Base-by-base conservation (phyloP, 352 stramenopile genomes). In the Phytophthora nicotianae region DNA sequence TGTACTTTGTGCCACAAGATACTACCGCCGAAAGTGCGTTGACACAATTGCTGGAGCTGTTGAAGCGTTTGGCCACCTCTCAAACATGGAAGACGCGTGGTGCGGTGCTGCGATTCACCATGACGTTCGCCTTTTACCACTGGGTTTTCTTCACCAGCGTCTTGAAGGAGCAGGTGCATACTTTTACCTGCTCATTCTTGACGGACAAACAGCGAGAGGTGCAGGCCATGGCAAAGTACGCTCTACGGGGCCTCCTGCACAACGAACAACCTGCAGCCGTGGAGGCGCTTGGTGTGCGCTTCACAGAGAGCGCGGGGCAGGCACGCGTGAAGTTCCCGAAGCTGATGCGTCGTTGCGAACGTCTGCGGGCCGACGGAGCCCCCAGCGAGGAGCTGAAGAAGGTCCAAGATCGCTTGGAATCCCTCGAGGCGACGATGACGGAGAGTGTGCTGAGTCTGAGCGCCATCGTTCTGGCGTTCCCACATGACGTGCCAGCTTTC, bases 161-260 rank as follows among this genome's bases (percentile, higher is more conserved):
- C 17, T 41, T 77, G 29, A 73, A 81, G 33, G 61, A 82, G 17
- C 74, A 76, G n/a, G 67, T 91, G 29, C 75, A 89, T 35, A 43
- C 50, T 9, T 64, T 91, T 24, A 65, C 90, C 40, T 76, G 74
- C 21, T 56, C 70, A 5, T 83, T 91, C 32, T 56, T 93, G 26
- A 77, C 70, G 2, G 85, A 93, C 45, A 76, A 87, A 27, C 79
- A 91, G 62, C 82, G 85, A 5, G 85, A 93, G 50, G 81, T 93
- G 19, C 85, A 93, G 51, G 79, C 88, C 11, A 90, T 91, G 77
- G 85, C 85, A 23, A 90, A 91, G 65, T 89, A 84, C 48, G 75
- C 85, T 3, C 57, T 93, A 6, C 81, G 85, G 4, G 77, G 77
- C 40, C 74, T 93, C 24, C 57, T 89, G 1, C 83, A 90, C 55